Percentiles rank a stretch among this genome's conserved stretches.
phyloP scores from a whole-genome alignment of 2,329 filamentous ascomycete genomes.

The Diaporthe amygdali region DNA sequence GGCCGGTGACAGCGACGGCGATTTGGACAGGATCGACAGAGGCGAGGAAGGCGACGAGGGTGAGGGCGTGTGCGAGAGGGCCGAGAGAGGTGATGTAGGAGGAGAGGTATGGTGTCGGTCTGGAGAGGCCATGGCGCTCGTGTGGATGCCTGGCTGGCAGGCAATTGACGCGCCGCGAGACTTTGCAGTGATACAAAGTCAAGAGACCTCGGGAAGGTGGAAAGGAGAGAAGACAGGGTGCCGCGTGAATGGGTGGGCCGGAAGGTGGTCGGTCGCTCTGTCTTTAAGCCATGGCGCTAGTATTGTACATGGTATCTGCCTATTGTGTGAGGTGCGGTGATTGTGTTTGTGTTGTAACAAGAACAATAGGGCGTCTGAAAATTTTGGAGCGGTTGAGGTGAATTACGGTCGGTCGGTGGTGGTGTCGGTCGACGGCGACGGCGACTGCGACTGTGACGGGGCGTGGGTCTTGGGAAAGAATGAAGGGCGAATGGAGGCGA shows the following conservation, averaged over 20 bases:
- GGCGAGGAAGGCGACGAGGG: slow-evolving; percentile 56
- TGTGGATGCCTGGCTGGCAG: slow-evolving; percentile 10
- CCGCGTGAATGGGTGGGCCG: neutral
- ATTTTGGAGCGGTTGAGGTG: slow-evolving; percentile 4
- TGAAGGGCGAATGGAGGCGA: slow-evolving; percentile 8
- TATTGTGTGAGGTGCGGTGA: neutral
- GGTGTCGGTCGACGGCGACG: neutral
- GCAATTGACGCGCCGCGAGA: neutral
- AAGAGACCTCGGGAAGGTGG: slow-evolving; percentile 8
- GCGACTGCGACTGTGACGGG: neutral
- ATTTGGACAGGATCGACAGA: slow-evolving; percentile 58
- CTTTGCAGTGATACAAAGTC: slow-evolving; percentile 4
- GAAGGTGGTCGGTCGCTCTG: slow-evolving; percentile 8
- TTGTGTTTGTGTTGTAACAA: neutral
- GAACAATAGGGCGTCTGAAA: neutral
- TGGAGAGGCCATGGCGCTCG: slow-evolving; percentile 21
- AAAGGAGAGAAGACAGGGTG: slow-evolving; percentile 12
- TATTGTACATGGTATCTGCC: neutral
- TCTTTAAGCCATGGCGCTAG: slow-evolving; percentile 17
- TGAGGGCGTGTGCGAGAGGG: slow-evolving; percentile 54
- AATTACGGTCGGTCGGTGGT: neutral
- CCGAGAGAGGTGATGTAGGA: slow-evolving; percentile 61
- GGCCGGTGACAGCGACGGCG: slow-evolving; percentile 53
- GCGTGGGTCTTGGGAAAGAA: neutral
- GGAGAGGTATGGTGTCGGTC: slow-evolving; percentile 39